Conservation (phyloP, 495 filamentous ascomycete genomes). For the Cenococcum geophilum region DNA sequence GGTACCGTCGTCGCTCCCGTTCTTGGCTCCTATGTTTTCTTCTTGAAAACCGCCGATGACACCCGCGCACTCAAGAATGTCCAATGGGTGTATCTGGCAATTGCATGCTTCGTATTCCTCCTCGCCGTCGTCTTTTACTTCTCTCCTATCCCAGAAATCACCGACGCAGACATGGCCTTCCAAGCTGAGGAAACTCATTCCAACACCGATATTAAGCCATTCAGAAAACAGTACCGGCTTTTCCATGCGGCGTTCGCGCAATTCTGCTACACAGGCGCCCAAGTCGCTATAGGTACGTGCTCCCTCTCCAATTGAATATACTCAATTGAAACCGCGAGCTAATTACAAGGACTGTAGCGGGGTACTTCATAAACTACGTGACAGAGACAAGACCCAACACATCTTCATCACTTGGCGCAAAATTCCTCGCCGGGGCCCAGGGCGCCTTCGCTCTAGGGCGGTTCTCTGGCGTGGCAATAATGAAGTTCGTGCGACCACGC, state of each 20-base stretch:
- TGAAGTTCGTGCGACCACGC: conserved; percentile 49
- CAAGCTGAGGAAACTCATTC: background rate
- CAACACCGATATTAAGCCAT: conserved; percentile 42
- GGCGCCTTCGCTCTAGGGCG: conserved; percentile 53
- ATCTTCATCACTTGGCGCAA: conserved; percentile 41
- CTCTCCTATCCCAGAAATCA: conserved; percentile 47
- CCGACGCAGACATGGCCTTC: conserved; percentile 47
- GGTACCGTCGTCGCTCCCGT: conserved; percentile 61
- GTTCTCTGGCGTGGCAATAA: conserved; percentile 45
- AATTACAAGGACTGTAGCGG: no score
- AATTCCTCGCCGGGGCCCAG: conserved; percentile 51
- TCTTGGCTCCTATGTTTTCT: conserved; percentile 64
- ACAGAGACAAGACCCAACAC: conserved; percentile 41
- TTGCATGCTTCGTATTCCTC: conserved; percentile 43
- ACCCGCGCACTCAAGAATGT: conserved; percentile 48
- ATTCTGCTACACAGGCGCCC: background rate
- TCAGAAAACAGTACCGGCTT: background rate
- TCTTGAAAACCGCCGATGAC: conserved; percentile 49
- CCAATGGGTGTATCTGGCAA: conserved; percentile 71
- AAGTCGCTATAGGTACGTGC: background rate
- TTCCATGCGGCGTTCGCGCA: background rate
- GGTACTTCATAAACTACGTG: conserved; percentile 52
- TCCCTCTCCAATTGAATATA: no score
- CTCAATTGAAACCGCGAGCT: no score
- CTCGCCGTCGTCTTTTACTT: conserved; percentile 29